phyloP scores from a whole-genome alignment of 1,139 yeast species.

The Yamadazyma taylorii region DNA sequence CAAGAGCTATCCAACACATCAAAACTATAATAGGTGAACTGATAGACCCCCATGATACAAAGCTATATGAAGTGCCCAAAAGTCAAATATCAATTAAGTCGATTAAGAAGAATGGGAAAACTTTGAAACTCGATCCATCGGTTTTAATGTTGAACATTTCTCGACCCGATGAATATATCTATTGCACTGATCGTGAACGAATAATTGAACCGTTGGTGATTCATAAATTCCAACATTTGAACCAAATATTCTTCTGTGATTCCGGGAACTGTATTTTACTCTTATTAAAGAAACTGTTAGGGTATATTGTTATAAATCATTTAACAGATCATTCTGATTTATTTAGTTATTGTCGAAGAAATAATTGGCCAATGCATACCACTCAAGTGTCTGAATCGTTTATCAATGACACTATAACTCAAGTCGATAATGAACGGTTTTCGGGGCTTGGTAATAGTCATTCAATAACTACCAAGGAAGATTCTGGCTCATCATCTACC shows the following conservation, averaged over 20 bases:
- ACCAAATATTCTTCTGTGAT: neutral
- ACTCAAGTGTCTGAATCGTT: neutral
- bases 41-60: neutral
- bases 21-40: neutral
- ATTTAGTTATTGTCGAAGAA: neutral
- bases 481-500: neutral
- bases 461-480: neutral
- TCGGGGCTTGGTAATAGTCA: neutral
- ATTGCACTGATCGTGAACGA: neutral
- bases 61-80: neutral
- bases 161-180: neutral
- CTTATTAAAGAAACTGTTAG: neutral
- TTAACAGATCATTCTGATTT: neutral
- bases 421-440: neutral
- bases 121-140: neutral
- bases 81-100: neutral
- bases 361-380: conserved; percentile 1
- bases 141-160: neutral
- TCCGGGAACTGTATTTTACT: neutral
- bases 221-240: neutral
- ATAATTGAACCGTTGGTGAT: neutral
- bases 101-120: neutral
- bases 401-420: neutral
- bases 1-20: neutral
- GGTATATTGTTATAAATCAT: neutral